phyloP scores from a whole-genome alignment of 371 early-diverging fungal genomes.

The Apophysomyces sp. region DNA sequence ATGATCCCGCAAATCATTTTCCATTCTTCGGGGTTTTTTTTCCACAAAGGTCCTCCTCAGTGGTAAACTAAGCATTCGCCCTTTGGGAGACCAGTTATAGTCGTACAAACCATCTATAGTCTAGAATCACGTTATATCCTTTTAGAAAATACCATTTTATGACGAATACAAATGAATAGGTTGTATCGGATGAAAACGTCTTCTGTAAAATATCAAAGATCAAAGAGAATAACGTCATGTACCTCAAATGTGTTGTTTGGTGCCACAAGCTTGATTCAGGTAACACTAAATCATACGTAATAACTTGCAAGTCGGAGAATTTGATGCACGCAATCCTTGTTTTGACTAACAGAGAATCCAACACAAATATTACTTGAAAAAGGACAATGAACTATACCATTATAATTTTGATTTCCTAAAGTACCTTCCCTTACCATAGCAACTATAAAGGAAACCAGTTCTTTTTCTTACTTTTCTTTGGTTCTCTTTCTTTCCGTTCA shows the following conservation, averaged over 20 bases:
- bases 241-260: background rate
- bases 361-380: background rate
- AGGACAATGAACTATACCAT: too few relatives aligned
- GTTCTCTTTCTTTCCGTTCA: background rate
- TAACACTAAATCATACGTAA: background rate
- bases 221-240: background rate
- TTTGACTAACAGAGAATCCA: background rate
- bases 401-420: too few relatives aligned
- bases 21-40: background rate
- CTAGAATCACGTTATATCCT: too few relatives aligned
- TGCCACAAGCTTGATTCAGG: background rate
- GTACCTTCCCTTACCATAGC: background rate
- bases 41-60: background rate
- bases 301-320: background rate
- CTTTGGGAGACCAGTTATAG: background rate
- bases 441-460: conserved; percentile 10
- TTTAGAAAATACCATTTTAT: too few relatives aligned
- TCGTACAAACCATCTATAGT: background rate
- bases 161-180: too few relatives aligned
- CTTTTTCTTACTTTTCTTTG: conserved; percentile 11
- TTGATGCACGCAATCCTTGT: background rate
- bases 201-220: too few relatives aligned
- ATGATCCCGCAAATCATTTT: background rate
- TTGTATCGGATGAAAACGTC: too few relatives aligned
- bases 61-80: background rate